Base-by-base conservation (phyloP, 805 yeast species). In the Starmerella cellae region DNA sequence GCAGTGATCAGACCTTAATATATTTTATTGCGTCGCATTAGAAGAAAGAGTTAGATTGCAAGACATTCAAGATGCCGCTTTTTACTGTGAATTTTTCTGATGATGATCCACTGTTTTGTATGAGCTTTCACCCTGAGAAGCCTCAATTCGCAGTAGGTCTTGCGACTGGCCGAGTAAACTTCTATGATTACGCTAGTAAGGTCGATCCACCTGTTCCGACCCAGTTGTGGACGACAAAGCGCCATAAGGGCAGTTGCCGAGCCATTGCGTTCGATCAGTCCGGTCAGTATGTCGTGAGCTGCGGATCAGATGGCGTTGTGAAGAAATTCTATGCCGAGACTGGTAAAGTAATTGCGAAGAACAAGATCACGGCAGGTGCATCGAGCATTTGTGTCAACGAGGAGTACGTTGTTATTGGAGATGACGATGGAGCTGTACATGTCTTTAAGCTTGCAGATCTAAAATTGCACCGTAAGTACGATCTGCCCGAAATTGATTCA, bases 221-320 rank as follows among this genome's bases (percentile, higher is more conserved):
- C 10, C 47, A 44, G 17, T 39, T 65, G 17, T 88, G 98, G 98
- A 73, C 79, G 42, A 87, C 96, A 0, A 82, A 74, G 54, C 71
- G 97, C 57, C 97, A 88, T 57, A 85, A 84, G 59, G 87, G 84
- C 1, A 79, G 94, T 49, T 83, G 94, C 46, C 65, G 98, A 34
- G 73, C 80, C 3, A 63, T 82, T 2, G 64, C 73, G 6, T 77
- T 83, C 58, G 31, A 33, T 22, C 42, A 35, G 16, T 65, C 70
- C 1, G 84, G 84, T 2, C 57, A 61, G 5, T 69, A 70, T n/a
- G 69, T 85, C 0, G 82, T 67, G 54, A 69, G 94, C 0, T 74
- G 77, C 17, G 97, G 97, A 0, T 71, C 81, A 0, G 98, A 88
- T 48, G 73, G 74, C 37, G 73, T 82, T 4, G 64, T 88, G 48